Conservation (phyloP, 1,139 yeast species). For the Taiozyma onychis region DNA sequence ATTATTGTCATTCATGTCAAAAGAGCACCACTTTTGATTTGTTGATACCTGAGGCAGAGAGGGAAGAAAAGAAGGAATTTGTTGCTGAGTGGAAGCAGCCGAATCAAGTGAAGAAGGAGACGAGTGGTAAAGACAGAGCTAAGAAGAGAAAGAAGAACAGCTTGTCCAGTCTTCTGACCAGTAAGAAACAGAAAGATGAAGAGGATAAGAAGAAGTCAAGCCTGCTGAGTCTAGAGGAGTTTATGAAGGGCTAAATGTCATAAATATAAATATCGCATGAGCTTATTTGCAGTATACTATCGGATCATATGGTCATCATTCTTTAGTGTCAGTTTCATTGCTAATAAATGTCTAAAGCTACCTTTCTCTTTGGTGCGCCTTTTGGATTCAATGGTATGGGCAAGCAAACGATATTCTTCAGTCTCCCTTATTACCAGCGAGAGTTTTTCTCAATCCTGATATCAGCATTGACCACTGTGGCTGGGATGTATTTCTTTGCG, state of each 20-base stretch:
- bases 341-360: too few species aligned
- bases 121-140: constrained; percentile 32
- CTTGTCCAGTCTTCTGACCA: constrained; percentile 32
- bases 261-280: too few species aligned
- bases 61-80: constrained; percentile 7
- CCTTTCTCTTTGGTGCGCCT: too few species aligned
- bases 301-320: too few species aligned
- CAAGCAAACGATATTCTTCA: too few species aligned
- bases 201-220: constrained; percentile 26
- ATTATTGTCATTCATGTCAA: constrained; percentile 31
- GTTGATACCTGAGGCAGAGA: constrained; percentile 2
- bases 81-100: constrained; percentile 26
- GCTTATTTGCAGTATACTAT: too few species aligned
- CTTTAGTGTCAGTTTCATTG: too few species aligned
- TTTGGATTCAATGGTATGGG: too few species aligned
- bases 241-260: constrained; percentile 29
- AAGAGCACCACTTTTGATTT: constrained; percentile 14
- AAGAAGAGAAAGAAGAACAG: constrained; percentile 32
- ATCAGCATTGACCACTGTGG: too few species aligned
- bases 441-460: too few species aligned
- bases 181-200: constrained; percentile 37
- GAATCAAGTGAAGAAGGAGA: constrained; percentile 31
- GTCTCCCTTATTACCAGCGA: too few species aligned
- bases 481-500: too few species aligned
- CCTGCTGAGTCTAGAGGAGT: constrained; percentile 44